Conservation (phyloP, 805 yeast genomes). For the Candida nemodendra region DNA sequence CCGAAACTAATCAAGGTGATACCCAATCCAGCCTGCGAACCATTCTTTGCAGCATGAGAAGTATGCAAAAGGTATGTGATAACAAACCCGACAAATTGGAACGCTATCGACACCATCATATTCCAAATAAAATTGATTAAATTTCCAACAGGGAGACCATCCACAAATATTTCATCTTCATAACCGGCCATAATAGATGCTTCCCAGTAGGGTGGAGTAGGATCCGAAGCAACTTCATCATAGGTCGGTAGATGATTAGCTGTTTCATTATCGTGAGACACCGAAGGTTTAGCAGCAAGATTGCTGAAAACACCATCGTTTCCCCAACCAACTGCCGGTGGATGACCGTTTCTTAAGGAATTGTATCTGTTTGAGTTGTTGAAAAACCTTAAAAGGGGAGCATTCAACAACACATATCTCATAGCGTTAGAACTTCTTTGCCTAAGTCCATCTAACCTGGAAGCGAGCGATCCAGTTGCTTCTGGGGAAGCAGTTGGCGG, state of each 20-base stretch:
- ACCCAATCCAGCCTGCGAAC: constrained; percentile 90
- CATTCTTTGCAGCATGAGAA: constrained; percentile 95
- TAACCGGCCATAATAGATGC: constrained; percentile 77
- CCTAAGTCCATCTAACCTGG: constrained; percentile 4
- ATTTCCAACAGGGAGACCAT: constrained; percentile 94
- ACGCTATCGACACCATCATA: constrained; percentile 80
- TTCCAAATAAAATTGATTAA: constrained; percentile 90
- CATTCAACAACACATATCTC: constrained; percentile 22
- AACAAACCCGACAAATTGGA: constrained; percentile 91
- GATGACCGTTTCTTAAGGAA: constrained; percentile 13
- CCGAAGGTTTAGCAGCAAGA: constrained; percentile 77
- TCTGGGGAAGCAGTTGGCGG: background rate
- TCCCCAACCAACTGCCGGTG: constrained; percentile 33
- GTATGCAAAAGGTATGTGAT: constrained; percentile 90
- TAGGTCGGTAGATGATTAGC: constrained; percentile 79
- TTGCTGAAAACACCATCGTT: constrained; percentile 93
- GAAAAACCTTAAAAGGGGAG: constrained; percentile 30
- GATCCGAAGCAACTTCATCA: constrained; percentile 92
- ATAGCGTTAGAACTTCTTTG: constrained; percentile 11
- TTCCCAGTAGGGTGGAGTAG: constrained; percentile 97
- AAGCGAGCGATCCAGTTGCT: background rate
- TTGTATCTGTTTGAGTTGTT: constrained; percentile 26
- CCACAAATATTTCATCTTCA: constrained; percentile 88
- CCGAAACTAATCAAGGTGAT: constrained; percentile 76
- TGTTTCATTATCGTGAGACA: constrained; percentile 39